Evolutionary conservation across 2,329 filamentous ascomycete species (phyloP), one percentile per base, ranked within the genome.

Genomic region (Monilinia polystroma): DNA sequence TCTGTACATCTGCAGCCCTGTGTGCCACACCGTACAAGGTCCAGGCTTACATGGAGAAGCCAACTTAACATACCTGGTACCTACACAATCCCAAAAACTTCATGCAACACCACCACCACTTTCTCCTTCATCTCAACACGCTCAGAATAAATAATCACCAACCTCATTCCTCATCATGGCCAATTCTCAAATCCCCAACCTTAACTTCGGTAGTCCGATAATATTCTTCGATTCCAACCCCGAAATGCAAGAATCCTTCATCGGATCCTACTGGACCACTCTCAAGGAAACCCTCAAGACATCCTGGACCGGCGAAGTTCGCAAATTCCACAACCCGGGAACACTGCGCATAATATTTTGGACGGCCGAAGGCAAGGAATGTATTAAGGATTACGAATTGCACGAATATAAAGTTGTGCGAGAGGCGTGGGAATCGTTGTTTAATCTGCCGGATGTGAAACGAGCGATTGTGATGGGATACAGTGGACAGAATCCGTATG

Each of bases 211-310:
- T 51, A 59, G 55, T 0, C 72, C 72, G 4, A 70, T 67, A 41
- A 73, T 74, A 23, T 73, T 75, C 66, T 71, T 74, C 51, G 73
- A 75, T 56, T 73, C 72, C 12, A 70, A 73, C 41, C 73, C 73
- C 3, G 71, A 74, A 59, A 68, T 74, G 62, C 72, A 74, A 66
- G 71, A 73, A 53, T 59, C 66, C 23, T 73, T 72, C 58, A 38
- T 72, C 38, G 70, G 67, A 57, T 73, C 72, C 20, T 74, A 71
- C 62, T 71, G 68, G 64, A 70, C 71, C 6, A 59, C 64, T 4
- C 47, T 75, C 29, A 72, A 72, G 59, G 64, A 66, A 29, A 66
- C 63, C 0, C 67, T 74, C 14, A 68, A 69, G 41, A 74, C 71
- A 45, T 71, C 73, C 32, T 70, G 66, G 56, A 74, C 73, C 1